Conservation (phyloP, 1,284 basidiomycete species). For the Tilletiaria anomala region DNA sequence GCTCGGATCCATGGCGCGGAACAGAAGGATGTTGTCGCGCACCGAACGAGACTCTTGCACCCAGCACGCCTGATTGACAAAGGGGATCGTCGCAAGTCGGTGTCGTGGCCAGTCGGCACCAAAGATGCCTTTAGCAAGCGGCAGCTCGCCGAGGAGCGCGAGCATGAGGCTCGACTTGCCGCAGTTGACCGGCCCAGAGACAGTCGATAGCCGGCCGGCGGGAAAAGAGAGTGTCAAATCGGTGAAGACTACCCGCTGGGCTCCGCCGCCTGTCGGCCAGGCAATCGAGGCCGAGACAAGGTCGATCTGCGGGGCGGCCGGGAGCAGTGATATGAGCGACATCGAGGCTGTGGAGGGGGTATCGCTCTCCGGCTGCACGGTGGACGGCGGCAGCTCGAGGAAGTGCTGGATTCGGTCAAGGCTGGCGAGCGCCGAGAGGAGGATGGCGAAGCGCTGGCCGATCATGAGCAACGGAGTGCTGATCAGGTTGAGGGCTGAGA, state of each 20-base stretch:
- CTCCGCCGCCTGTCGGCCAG: too few species aligned
- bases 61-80: constrained; percentile 12
- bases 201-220: constrained; percentile 1
- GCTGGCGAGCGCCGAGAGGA: constrained; percentile 19
- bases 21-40: constrained; percentile 16
- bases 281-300: not conserved
- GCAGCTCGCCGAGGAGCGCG: constrained; percentile 13
- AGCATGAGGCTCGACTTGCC: constrained; percentile 16
- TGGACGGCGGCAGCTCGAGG: constrained; percentile 4
- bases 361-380: constrained; percentile 1
- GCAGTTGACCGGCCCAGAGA: constrained; percentile 9
- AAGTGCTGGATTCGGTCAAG: constrained; percentile 22
- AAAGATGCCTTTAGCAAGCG: constrained; percentile 1
- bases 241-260: not conserved
- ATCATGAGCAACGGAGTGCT: constrained; percentile 16
- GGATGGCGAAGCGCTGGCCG: constrained; percentile 19
- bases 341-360: not conserved
- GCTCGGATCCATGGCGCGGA: not conserved
- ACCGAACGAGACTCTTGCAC: constrained; percentile 8
- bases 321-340: not conserved
- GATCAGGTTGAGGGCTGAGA: constrained; percentile 18
- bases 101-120: not conserved
- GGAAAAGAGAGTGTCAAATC: constrained; percentile 3
- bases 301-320: not conserved
- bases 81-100: constrained; percentile 4